These are phyloP conservation scores for Rhizopus sp. DNA, from an alignment of 371 early-diverging fungal species.

Conservation along the genomic window DNA sequence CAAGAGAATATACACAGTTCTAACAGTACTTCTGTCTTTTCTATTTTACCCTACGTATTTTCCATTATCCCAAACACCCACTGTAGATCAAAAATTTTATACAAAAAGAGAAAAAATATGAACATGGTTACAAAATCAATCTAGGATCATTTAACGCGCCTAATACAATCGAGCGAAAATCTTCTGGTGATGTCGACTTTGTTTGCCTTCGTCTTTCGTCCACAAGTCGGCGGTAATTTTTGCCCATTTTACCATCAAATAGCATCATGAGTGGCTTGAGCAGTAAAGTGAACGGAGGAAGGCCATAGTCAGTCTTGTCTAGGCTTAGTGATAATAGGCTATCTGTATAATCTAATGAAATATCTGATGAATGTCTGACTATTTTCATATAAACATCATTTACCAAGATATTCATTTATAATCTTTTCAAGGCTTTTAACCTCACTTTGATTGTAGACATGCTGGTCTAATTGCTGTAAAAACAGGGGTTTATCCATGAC, in stretches of 20 bases:
- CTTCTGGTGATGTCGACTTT: conserved; percentile 6
- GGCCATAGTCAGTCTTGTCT: conserved; percentile 12
- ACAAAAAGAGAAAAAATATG: no score
- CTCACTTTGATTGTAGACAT: conserved; percentile 9
- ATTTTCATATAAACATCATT: not conserved
- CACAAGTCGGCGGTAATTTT: conserved; percentile 36
- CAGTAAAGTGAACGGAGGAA: conserved; percentile 39
- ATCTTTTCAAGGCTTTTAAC: conserved; percentile 40
- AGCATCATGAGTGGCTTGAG: conserved; percentile 38
- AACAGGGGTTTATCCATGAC: conserved; percentile 44
- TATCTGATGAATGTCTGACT: not conserved
- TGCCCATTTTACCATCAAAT: conserved; percentile 32
- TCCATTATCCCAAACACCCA: no score
- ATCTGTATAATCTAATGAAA: conserved; percentile 29
- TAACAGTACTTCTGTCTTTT: no score
- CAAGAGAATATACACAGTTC: no score
- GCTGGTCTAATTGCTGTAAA: conserved; percentile 33
- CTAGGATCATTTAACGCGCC: conserved; percentile 18
- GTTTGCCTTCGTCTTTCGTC: conserved; percentile 20
- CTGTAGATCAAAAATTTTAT: no score
- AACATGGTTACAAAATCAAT: not conserved
- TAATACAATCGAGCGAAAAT: conserved; percentile 21
- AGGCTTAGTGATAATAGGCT: conserved; percentile 15
- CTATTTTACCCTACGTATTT: no score
- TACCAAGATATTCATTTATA: conserved; percentile 46